These are phyloP conservation scores for Penicillium simplicissimum DNA, from an alignment of 495 filamentous ascomycete species.

Conservation along the genomic window DNA sequence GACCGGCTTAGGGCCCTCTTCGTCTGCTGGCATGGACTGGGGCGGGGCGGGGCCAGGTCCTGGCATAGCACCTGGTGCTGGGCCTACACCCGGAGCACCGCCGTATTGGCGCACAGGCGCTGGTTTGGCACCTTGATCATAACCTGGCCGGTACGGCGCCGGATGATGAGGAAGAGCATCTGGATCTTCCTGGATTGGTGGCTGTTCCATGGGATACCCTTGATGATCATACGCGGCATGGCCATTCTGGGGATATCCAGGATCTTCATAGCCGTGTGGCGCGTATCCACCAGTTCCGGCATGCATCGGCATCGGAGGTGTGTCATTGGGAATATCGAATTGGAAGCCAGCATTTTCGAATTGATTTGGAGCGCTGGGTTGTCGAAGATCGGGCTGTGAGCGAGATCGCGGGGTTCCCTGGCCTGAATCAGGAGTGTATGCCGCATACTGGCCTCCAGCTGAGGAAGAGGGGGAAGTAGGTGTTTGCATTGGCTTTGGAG, in stretches of 20 bases:
- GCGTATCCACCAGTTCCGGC: conserved; percentile 34
- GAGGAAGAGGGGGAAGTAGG: conserved; percentile 23
- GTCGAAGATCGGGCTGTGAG: conserved; percentile 68
- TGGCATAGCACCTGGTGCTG: conserved; percentile 27
- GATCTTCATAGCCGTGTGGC: conserved; percentile 13
- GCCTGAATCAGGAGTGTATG: conserved; percentile 39
- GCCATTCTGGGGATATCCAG: conserved; percentile 19
- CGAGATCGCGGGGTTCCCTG: conserved; percentile 50
- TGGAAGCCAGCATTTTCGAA: conserved; percentile 54
- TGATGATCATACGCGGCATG: conserved; percentile 15
- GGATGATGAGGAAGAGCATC: conserved; percentile 78
- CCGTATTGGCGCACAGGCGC: conserved; percentile 74
- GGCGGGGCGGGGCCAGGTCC: conserved; percentile 27
- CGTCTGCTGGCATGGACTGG: conserved; percentile 31
- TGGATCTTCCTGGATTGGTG: conserved; percentile 41
- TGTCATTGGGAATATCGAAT: conserved; percentile 69
- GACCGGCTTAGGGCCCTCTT: conserved; percentile 53
- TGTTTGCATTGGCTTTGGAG: conserved; percentile 30
- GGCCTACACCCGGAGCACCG: conserved; percentile 35
- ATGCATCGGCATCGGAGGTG: conserved; percentile 50
- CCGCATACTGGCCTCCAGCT: conserved; percentile 32
- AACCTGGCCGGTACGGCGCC: conserved; percentile 74
- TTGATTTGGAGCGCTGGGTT: conserved; percentile 50
- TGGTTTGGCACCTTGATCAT: conserved; percentile 58
- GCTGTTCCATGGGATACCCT: conserved; percentile 21